Conservation (phyloP, 2,329 filamentous ascomycete genomes). For the Calonectria hongkongensis region DNA sequence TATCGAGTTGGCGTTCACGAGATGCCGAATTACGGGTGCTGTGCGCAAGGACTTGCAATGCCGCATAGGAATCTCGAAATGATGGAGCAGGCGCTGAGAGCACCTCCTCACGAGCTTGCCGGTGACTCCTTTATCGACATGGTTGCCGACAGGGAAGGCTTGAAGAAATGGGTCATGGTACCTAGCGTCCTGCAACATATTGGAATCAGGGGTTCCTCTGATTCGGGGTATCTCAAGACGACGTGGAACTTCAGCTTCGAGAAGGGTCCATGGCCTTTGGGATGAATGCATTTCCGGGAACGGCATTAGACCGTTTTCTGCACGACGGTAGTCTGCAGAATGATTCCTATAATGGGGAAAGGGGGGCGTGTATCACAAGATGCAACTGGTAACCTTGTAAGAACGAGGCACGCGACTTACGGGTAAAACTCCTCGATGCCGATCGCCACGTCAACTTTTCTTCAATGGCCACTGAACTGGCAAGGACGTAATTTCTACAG, state of each 20-base stretch:
- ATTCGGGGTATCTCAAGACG: slow-evolving; percentile 50
- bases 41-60: slow-evolving; percentile 59
- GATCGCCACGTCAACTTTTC: slow-evolving; percentile 10
- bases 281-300: slow-evolving; percentile 10
- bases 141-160: slow-evolving; percentile 49
- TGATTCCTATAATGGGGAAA: neutral
- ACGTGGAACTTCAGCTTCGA: slow-evolving; percentile 60
- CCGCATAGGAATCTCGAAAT: slow-evolving; percentile 51
- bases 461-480: slow-evolving; percentile 11
- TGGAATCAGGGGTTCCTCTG: slow-evolving; percentile 55
- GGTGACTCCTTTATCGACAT: slow-evolving; percentile 58
- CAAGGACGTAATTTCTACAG: neutral
- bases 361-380: slow-evolving; percentile 6
- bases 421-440: neutral
- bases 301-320: neutral
- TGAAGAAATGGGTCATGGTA: slow-evolving; percentile 58
- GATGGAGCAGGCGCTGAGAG: slow-evolving; percentile 45
- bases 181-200: slow-evolving; percentile 60
- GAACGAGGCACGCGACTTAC: neutral
- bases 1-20: slow-evolving; percentile 53
- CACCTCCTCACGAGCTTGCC: slow-evolving; percentile 48
- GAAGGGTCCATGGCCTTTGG: slow-evolving; percentile 37
- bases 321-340: neutral
- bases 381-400: neutral
- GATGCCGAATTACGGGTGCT: slow-evolving; percentile 61